Evolutionary conservation across 768 basidiomycete genomes (phyloP).

Genomic region (Tulasnella sp.): DNA sequence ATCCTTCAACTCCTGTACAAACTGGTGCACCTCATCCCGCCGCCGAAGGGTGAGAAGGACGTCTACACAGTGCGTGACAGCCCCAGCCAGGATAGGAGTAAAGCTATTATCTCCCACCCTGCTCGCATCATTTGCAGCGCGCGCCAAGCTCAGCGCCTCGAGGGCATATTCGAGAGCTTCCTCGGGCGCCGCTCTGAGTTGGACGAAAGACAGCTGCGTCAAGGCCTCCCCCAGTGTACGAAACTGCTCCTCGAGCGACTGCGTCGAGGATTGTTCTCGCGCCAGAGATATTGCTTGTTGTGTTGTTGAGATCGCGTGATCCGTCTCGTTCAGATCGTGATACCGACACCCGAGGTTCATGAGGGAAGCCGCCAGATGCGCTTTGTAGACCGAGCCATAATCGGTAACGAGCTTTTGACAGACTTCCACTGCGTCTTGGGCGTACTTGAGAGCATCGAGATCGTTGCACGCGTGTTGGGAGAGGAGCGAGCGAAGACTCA

Average conservation of each 20-base stretch:
- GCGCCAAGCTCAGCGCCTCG: not conserved
- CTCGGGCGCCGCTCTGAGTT: not conserved
- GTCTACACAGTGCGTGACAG: too few species aligned
- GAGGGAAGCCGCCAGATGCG: not conserved
- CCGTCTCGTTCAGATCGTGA: constrained; percentile 1
- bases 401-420: not conserved
- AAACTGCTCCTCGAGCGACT: not conserved
- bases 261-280: not conserved
- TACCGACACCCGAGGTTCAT: constrained; percentile 6
- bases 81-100: too few species aligned
- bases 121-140: not conserved
- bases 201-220: not conserved
- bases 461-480: too few species aligned
- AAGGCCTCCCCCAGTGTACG: constrained; percentile 4
- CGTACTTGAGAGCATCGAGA: not conserved
- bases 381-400: not conserved
- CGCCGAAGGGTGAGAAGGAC: too few species aligned
- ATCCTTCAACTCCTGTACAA: too few species aligned
- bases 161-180: not conserved
- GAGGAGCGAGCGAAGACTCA: too few species aligned
- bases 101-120: too few species aligned
- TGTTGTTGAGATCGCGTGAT: not conserved
- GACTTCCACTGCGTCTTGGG: not conserved
- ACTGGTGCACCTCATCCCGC: too few species aligned
- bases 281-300: not conserved